These are phyloP conservation scores for Entomophthora muscae DNA, from an alignment of 371 early-diverging fungal species.

Conservation along the genomic window DNA sequence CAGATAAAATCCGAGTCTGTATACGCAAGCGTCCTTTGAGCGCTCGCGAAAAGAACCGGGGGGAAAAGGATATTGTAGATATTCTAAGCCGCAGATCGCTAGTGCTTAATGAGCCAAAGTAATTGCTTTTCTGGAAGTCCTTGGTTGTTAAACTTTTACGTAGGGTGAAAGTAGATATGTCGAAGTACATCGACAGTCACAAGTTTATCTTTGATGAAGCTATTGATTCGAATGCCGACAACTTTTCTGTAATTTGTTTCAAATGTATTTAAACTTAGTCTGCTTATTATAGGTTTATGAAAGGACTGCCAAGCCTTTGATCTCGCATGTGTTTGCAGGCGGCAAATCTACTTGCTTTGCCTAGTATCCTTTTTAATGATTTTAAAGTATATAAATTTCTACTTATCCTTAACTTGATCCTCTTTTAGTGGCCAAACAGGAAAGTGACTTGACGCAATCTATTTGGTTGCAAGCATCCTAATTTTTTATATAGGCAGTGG, in stretches of 20 bases:
- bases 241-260: constrained; percentile 40
- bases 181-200: constrained; percentile 86
- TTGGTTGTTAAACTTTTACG: neutral
- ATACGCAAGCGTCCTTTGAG: constrained; percentile 90
- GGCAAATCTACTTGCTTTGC: constrained; percentile 98
- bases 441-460: constrained; percentile 8
- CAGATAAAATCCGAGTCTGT: constrained; percentile 83
- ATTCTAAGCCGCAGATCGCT: constrained; percentile 44
- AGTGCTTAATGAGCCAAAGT: constrained; percentile 73
- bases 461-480: neutral
- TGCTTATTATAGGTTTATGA: constrained; percentile 45
- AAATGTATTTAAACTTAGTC: neutral
- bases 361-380: constrained; percentile 36
- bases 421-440: constrained; percentile 80
- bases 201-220: constrained; percentile 92
- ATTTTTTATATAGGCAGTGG: constrained; percentile 44
- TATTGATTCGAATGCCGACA: constrained; percentile 63
- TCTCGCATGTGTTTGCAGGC: constrained; percentile 83
- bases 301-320: constrained; percentile 79
- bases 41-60: constrained; percentile 48
- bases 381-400: neutral
- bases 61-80: constrained; percentile 67
- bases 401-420: neutral
- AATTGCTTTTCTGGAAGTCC: constrained; percentile 15
- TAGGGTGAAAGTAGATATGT: constrained; percentile 83